Percentiles rank a stretch among this genome's conserved stretches.
Evolutionary conservation across 495 filamentous ascomycete genomes (phyloP).

Genomic region (Tuber magnatum): DNA sequence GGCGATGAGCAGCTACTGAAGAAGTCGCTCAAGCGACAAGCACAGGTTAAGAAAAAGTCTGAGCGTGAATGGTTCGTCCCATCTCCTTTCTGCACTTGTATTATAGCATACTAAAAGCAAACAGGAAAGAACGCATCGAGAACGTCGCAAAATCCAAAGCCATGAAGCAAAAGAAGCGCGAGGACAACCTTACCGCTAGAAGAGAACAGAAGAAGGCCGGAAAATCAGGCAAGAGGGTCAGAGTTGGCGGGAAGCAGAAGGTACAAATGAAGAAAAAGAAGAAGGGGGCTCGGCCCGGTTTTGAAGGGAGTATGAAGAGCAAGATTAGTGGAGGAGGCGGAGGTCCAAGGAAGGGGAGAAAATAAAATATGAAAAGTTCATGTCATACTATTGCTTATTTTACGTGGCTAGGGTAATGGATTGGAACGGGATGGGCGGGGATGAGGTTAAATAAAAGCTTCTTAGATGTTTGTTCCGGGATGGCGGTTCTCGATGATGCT

Average conservation of each 20-base stretch:
- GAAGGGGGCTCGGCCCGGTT: constrained; percentile 61
- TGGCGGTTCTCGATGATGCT: not conserved
- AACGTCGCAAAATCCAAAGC: constrained; percentile 68
- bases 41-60: constrained; percentile 80
- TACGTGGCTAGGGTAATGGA: not conserved
- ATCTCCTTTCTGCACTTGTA: too few relatives aligned
- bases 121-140: constrained; percentile 61
- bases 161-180: constrained; percentile 75
- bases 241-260: constrained; percentile 44
- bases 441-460: not conserved
- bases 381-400: not conserved
- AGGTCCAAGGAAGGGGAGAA: not conserved
- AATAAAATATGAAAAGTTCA: not conserved
- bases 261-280: constrained; percentile 48
- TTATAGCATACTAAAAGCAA: constrained; percentile 6
- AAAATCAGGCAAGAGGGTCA: constrained; percentile 58
- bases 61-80: constrained; percentile 65
- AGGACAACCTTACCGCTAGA: constrained; percentile 78
- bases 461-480: not conserved
- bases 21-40: constrained; percentile 90
- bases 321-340: not conserved
- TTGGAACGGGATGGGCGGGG: not conserved
- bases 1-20: constrained; percentile 84
- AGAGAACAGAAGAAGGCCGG: constrained; percentile 64
- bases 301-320: constrained; percentile 80